Base-by-base conservation (phyloP, 208 protist species). In the Strigomonas culicis region DNA sequence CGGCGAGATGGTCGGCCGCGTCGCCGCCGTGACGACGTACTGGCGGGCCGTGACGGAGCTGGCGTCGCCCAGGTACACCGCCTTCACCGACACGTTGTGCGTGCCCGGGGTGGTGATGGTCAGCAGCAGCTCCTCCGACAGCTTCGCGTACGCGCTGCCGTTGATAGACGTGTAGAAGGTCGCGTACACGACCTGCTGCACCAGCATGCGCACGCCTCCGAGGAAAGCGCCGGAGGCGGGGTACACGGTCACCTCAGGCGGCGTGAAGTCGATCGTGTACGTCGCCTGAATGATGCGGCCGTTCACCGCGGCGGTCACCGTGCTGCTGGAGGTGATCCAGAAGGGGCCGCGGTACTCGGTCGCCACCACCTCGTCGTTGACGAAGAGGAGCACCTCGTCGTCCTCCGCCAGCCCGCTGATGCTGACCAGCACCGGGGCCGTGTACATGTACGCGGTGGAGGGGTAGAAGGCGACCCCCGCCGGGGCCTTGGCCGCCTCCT, bases 141-240 rank as follows among this genome's bases (percentile, higher is more conserved):
- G 8, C 44, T 68, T 36, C 63, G 27, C 74, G 25, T 65, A 52
- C 0, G 30, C 43, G 1, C 63, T 68, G 19, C 59, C 66, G 59
- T 89, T 88, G 22, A 87, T 65, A 32, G 72, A 81, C 28, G 73
- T 59, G 66, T 70, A 84, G 62, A 79, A 80, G 27, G 31, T 77
- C 22, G 71, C 73, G 46, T 64, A 49, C 30, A 53, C 52, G 28
- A 58, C 66, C 22, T 74, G 63, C 17, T 44, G 64, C 30, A 92
- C 72, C 43, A 92, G 59, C 17, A 83, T 72, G 17, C 44, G 44
- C 27, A 86, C 68, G 30, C 82, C 82, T 10, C 82, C 86, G 22
- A 92, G 60, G 49, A 79, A 89, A 47, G 70, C 72, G 30, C 82
- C 82, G 15, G 75, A 81, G 6, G 46, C 4, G n/a, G 86, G 82